These are phyloP conservation scores for Penicilliopsis zonata DNA, from an alignment of 495 filamentous ascomycete genomes.

Conservation along the genomic window DNA sequence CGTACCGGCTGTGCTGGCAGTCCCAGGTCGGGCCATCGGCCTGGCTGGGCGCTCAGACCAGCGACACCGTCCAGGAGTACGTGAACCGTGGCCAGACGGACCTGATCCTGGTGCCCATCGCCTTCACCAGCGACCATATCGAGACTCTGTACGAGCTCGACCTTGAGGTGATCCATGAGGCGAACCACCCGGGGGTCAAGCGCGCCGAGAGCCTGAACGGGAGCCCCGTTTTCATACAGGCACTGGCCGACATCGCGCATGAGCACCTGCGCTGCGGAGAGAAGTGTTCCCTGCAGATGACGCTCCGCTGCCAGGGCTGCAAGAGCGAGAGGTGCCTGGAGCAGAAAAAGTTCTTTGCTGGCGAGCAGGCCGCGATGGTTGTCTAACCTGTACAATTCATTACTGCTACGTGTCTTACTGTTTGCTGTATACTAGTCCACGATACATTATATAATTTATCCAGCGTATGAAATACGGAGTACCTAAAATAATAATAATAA, in stretches of 20 bases:
- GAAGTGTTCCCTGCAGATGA: conserved; percentile 71
- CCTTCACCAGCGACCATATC: conserved; percentile 97
- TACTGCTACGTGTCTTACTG: too few relatives aligned
- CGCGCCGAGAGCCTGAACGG: conserved; percentile 90
- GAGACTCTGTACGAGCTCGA: conserved; percentile 96
- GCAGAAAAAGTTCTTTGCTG: conserved; percentile 87
- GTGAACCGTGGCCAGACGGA: conserved; percentile 86
- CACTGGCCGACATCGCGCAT: conserved; percentile 76
- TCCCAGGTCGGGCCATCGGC: conserved; percentile 92
- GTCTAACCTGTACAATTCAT: too few relatives aligned
- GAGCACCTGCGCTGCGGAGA: conserved; percentile 60
- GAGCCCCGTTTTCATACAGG: conserved; percentile 80
- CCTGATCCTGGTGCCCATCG: conserved; percentile 85
- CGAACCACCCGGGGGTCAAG: conserved; percentile 67
- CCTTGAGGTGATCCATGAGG: conserved; percentile 87
- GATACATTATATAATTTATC: too few relatives aligned
- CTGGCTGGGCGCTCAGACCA: conserved; percentile 93
- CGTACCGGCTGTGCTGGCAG: conserved; percentile 93
- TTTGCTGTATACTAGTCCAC: too few relatives aligned
- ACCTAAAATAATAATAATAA: too few relatives aligned
- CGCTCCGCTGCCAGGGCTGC: conserved; percentile 85
- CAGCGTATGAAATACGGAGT: too few relatives aligned
- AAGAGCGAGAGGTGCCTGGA: conserved; percentile 79
- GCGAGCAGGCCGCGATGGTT: conserved; percentile 22
- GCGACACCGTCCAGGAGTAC: conserved; percentile 74